Conservation (phyloP, 129 eudicot genomes). For the Helianthus tuberosus region DNA sequence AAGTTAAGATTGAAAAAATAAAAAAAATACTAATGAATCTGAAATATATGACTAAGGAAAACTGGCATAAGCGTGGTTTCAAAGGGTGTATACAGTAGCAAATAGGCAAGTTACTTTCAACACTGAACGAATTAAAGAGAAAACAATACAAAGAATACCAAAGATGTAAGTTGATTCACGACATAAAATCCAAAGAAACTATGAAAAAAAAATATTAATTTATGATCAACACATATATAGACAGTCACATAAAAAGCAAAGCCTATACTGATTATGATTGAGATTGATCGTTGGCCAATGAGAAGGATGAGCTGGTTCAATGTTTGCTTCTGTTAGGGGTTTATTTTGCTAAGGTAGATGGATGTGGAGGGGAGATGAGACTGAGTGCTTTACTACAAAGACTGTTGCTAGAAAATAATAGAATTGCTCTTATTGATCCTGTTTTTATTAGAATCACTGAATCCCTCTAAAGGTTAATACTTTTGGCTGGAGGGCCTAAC, state of each 20-base stretch:
- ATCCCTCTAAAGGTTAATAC: no score
- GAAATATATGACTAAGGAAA: constrained; percentile 18
- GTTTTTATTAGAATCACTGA: no score
- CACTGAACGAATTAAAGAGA: background rate
- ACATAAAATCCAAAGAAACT: background rate
- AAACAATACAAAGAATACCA: background rate
- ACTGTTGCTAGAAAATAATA: no score
- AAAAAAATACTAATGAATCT: constrained; percentile 8
- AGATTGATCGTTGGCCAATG: background rate
- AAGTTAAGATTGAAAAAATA: constrained; percentile 1
- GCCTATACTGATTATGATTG: background rate
- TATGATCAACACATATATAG: constrained; percentile 1
- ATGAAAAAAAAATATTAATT: background rate
- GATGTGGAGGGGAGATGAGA: no score
- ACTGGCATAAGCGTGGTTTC: constrained; percentile 10
- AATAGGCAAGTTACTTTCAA: background rate
- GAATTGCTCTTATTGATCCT: no score
- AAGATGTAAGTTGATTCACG: background rate
- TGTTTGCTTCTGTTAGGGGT: no score
- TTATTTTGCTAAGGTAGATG: no score
- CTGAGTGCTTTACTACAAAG: no score
- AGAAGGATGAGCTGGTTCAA: no score
- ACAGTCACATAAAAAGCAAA: background rate
- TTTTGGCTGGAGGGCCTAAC: no score
- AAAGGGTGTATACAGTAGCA: background rate